Evolutionary conservation across 1,284 basidiomycete genomes (phyloP).

Genomic region (Irpex sp.): DNA sequence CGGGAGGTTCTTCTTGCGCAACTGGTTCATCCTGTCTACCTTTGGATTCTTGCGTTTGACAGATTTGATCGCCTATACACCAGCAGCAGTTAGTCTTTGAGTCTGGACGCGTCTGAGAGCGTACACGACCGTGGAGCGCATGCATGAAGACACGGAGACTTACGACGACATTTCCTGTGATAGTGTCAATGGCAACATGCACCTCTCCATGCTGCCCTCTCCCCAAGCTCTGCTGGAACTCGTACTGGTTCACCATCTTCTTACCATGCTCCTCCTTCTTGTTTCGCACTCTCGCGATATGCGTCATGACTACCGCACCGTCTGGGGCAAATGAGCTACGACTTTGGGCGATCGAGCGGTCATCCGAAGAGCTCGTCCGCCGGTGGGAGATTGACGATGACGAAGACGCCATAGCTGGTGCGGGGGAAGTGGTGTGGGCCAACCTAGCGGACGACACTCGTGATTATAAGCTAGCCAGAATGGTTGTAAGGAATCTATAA

Average conservation of each 20-base stretch:
- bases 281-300: not conserved
- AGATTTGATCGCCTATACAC: slow-evolving; percentile 75
- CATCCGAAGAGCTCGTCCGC: not conserved
- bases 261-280: slow-evolving; percentile 17
- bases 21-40: slow-evolving; percentile 52
- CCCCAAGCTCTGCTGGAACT: slow-evolving; percentile 67
- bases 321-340: not conserved
- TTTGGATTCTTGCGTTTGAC: slow-evolving; percentile 61
- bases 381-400: slow-evolving; percentile 2
- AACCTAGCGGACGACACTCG: not conserved
- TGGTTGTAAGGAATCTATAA: not conserved
- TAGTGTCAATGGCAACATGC: slow-evolving; percentile 63
- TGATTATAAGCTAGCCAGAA: not conserved
- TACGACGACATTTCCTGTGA: slow-evolving; percentile 28
- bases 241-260: slow-evolving; percentile 78
- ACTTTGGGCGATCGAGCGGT: not conserved
- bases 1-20: slow-evolving; percentile 51
- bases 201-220: slow-evolving; percentile 83
- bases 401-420: slow-evolving; percentile 1
- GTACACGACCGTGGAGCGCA: not conserved
- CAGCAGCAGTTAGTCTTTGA: not conserved
- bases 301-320: slow-evolving; percentile 57
- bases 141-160: slow-evolving; percentile 6
- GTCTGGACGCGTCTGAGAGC: not conserved
- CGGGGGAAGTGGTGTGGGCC: not conserved